Evolutionary conservation across 2,329 filamentous ascomycete genomes (phyloP).

Genomic region (Huntiella decipiens): DNA sequence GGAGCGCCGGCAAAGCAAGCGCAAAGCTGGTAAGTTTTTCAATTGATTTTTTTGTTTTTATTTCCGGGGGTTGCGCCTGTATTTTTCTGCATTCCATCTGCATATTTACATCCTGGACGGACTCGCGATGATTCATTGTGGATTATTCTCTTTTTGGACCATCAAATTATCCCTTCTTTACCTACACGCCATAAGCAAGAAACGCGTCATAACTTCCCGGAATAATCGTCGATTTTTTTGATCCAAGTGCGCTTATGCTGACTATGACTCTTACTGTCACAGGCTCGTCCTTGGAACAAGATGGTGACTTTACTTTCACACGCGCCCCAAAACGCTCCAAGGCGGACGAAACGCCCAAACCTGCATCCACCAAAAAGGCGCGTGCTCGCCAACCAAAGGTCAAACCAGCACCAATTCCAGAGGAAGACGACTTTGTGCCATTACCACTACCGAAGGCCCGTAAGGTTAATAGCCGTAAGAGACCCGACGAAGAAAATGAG

Average conservation of each 20-base stretch:
- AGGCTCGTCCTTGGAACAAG: conserved; percentile 40
- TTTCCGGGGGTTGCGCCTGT: neutral
- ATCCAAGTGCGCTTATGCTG: neutral
- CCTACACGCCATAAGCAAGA: neutral
- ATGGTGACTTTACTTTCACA: conserved; percentile 60
- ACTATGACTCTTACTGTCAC: conserved; percentile 16
- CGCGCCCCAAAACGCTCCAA: conserved; percentile 48
- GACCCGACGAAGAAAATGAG: conserved; percentile 20
- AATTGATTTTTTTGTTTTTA: neutral
- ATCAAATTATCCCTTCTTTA: neutral
- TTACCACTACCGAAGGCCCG: conserved; percentile 14
- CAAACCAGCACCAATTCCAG: conserved; percentile 10
- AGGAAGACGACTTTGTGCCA: conserved; percentile 11
- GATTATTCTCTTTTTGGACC: neutral
- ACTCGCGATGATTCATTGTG: neutral
- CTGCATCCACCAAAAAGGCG: conserved; percentile 18
- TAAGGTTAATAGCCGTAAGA: conserved; percentile 22
- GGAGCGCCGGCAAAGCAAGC: conserved; percentile 44
- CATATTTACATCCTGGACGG: neutral
- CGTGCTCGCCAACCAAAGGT: conserved; percentile 23
- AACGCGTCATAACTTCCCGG: neutral
- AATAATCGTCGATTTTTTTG: conserved; percentile 5
- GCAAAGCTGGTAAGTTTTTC: conserved; percentile 36
- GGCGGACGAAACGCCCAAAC: conserved; percentile 25
- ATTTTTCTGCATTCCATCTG: neutral